These are phyloP conservation scores for Exophiala xenobiotica DNA, from an alignment of 2,329 filamentous ascomycete species.

Conservation along the genomic window DNA sequence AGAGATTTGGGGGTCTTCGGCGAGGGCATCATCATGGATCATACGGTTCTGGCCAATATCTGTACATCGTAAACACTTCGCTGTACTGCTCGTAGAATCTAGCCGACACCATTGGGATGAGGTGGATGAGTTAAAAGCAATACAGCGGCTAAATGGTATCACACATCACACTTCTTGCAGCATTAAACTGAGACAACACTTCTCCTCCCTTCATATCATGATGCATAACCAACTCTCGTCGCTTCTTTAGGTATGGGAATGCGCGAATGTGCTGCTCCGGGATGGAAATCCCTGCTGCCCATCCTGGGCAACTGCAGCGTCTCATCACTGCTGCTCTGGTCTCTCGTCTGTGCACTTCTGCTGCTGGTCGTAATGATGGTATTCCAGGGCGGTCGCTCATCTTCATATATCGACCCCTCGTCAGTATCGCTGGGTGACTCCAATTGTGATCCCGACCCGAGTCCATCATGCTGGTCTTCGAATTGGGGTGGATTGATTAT, in stretches of 20 bases:
- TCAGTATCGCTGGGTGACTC: conserved; percentile 13
- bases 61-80: background rate
- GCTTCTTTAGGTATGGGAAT: background rate
- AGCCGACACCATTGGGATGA: no score
- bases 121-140: no score
- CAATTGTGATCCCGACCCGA: conserved; percentile 6
- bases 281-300: conserved; percentile 1
- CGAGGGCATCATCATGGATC: no score
- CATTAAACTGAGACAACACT: background rate
- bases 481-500: conserved; percentile 3
- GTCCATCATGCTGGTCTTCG: conserved; percentile 5
- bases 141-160: background rate
- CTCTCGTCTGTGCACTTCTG: conserved; percentile 6
- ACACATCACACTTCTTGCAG: background rate
- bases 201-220: background rate
- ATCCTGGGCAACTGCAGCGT: conserved; percentile 14
- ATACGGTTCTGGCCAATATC: no score
- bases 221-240: background rate
- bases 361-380: conserved; percentile 12
- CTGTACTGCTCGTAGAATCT: no score
- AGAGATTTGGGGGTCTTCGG: no score
- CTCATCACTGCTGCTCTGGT: conserved; percentile 10
- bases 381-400: conserved; percentile 15
- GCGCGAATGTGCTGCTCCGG: background rate
- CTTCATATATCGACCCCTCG: background rate